Conservation (phyloP, 805 yeast species). For the Zygosaccharomyces bisporus region DNA sequence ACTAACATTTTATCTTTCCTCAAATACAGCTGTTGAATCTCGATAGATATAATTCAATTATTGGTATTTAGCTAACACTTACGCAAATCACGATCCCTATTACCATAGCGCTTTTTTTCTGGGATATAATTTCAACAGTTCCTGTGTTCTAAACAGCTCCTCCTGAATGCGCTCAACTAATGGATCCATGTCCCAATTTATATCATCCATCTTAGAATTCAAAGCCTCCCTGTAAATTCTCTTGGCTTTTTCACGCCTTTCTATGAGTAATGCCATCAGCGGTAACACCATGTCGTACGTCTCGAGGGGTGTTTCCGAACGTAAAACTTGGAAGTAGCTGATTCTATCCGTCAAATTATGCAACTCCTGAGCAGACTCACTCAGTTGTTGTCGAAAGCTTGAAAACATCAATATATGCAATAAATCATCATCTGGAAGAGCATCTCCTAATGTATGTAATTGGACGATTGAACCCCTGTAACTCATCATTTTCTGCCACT, state of each 20-base stretch:
- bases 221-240: constrained; percentile 20
- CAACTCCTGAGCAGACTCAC: constrained; percentile 16
- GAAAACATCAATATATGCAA: constrained; percentile 12
- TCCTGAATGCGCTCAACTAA: constrained; percentile 15
- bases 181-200: constrained; percentile 16
- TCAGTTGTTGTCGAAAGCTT: constrained; percentile 9
- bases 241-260: constrained; percentile 22
- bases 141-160: constrained; percentile 20
- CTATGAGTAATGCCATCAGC: constrained; percentile 17
- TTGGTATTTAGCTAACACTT: too few species aligned
- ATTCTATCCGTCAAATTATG: constrained; percentile 19
- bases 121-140: constrained; percentile 17
- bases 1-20: too few species aligned
- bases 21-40: too few species aligned
- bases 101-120: constrained; percentile 14
- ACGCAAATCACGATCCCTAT: too few species aligned
- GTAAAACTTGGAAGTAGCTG: constrained; percentile 4
- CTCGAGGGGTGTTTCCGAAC: constrained; percentile 1
- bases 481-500: not conserved
- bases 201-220: constrained; percentile 11
- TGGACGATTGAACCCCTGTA: not conserved
- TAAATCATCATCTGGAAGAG: constrained; percentile 1
- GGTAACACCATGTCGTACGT: constrained; percentile 12
- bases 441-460: not conserved
- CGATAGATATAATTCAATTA: too few species aligned